These are phyloP conservation scores for Brassica nigra DNA, from an alignment of 345 rosid genomes.

Conservation along the genomic window DNA sequence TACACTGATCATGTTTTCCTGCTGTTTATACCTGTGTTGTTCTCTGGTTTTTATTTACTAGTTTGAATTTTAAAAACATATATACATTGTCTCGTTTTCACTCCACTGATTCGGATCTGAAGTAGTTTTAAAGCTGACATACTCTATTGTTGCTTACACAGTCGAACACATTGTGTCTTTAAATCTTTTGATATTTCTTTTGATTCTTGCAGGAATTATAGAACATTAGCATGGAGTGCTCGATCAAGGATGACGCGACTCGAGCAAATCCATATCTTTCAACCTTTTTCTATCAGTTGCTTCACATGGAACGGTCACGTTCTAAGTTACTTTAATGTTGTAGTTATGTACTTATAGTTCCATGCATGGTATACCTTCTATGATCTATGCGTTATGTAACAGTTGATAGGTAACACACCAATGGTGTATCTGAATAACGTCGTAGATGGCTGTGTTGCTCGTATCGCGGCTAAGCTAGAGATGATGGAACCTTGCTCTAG, in stretches of 20 bases:
- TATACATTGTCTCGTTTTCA: background rate
- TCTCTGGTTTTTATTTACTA: background rate
- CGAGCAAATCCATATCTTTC: constrained; percentile 43
- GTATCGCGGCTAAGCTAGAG: constrained; percentile 66
- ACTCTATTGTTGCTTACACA: background rate
- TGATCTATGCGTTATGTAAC: constrained; percentile 12
- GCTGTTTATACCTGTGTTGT: background rate
- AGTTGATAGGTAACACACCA: constrained; percentile 65
- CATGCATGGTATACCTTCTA: background rate
- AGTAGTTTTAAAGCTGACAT: background rate
- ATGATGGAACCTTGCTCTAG: constrained; percentile 54
- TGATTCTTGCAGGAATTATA: background rate
- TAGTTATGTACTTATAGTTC: background rate
- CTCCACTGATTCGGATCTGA: background rate
- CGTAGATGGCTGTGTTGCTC: constrained; percentile 62
- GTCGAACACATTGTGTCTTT: too few relatives aligned
- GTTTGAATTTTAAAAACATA: background rate
- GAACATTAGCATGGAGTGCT: constrained; percentile 24
- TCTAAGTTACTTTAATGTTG: background rate
- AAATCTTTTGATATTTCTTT: too few relatives aligned
- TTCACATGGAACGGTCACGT: too few relatives aligned
- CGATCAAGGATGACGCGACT: constrained; percentile 59
- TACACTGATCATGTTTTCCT: too few relatives aligned
- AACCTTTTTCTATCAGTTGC: background rate
- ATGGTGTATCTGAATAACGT: constrained; percentile 59